Conservation (phyloP, 2,329 filamentous ascomycete species). For the Seiridium unicorne region DNA sequence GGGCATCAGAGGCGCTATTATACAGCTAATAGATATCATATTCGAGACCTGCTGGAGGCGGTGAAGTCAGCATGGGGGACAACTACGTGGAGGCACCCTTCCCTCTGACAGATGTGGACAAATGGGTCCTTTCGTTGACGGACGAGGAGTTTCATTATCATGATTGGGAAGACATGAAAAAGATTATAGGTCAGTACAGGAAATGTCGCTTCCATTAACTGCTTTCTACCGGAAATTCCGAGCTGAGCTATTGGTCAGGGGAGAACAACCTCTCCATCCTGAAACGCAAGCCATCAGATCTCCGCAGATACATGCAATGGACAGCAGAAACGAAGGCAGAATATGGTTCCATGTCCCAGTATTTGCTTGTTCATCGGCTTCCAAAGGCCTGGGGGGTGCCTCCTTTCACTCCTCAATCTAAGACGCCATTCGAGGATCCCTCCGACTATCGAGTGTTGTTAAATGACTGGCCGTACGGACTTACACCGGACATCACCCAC, state of each 20-base stretch:
- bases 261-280: conserved; percentile 68
- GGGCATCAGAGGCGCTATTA: too few relatives aligned
- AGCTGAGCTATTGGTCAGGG: conserved; percentile 33
- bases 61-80: conserved; percentile 36
- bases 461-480: conserved; percentile 94
- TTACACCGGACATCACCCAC: conserved; percentile 67
- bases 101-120: conserved; percentile 58
- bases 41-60: too few relatives aligned
- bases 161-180: conserved; percentile 70
- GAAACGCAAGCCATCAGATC: conserved; percentile 76
- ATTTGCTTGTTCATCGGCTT: conserved; percentile 71
- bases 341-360: conserved; percentile 79
- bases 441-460: conserved; percentile 68
- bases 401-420: conserved; percentile 52
- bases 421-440: conserved; percentile 49
- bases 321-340: conserved; percentile 65
- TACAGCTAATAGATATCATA: too few relatives aligned
- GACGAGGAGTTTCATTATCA: conserved; percentile 72
- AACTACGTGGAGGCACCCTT: conserved; percentile 45
- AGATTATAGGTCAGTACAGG: conserved; percentile 57
- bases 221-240: not conserved
- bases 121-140: conserved; percentile 56
- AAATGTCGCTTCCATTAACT: not conserved
- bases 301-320: conserved; percentile 78
- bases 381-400: conserved; percentile 62